Conservation (phyloP, 257 asterid species). For the Primulina huaijiensis region DNA sequence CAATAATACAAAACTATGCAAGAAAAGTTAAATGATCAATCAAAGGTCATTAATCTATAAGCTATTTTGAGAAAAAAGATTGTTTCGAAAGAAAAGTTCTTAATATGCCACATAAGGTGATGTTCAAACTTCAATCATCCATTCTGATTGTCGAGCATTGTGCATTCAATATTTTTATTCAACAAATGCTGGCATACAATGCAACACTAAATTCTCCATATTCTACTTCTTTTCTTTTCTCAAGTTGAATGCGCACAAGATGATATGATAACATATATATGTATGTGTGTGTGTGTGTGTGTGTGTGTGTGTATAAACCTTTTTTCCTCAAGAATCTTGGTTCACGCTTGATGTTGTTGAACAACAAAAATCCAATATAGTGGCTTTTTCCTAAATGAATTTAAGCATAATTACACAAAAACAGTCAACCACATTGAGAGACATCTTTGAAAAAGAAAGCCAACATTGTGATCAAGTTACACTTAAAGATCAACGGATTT, state of each 20-base stretch:
- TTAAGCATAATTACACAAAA: slow-evolving; percentile 6
- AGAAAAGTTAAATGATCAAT: background rate
- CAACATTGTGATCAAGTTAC: slow-evolving; percentile 9
- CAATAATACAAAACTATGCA: background rate
- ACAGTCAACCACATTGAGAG: background rate
- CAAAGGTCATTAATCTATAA: background rate
- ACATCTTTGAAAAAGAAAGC: slow-evolving; percentile 3
- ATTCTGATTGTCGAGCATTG: background rate
- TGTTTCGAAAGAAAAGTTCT: background rate
- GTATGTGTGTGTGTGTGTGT: no score
- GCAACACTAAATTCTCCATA: background rate
- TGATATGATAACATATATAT: background rate
- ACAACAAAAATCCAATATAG: no score
- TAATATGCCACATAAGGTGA: background rate
- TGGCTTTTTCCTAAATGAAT: background rate
- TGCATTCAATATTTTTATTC: background rate
- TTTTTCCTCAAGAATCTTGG: no score
- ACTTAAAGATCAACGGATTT: slow-evolving; percentile 5
- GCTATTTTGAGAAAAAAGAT: background rate
- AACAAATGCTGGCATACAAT: background rate
- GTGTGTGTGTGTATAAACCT: no score
- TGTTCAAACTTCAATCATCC: background rate
- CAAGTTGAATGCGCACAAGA: background rate
- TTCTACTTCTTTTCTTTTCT: background rate
- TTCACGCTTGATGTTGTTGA: no score